phyloP scores from a whole-genome alignment of 805 yeast genomes.

The Teunomyces kruisii region DNA sequence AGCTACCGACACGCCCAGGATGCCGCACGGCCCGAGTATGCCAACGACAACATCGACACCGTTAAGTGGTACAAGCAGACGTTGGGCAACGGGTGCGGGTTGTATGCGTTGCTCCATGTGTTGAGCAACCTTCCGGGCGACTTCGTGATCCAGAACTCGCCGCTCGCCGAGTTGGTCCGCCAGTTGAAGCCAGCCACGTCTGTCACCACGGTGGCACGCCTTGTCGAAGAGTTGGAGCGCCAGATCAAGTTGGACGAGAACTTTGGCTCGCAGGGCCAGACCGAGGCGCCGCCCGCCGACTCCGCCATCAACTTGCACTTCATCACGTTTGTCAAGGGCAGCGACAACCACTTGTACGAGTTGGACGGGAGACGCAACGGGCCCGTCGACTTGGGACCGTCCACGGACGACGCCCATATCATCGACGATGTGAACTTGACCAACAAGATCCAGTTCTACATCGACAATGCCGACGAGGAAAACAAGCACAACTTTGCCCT shows the following conservation, averaged over 20 bases:
- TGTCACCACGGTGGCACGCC: conserved; percentile 35
- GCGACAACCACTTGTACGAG: conserved; percentile 66
- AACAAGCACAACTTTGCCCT: conserved; percentile 68
- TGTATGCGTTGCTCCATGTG: conserved; percentile 78
- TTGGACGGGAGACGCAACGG: conserved; percentile 87
- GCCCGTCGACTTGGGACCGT: conserved; percentile 61
- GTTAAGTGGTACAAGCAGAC: conserved; percentile 84
- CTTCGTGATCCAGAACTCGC: conserved; percentile 41
- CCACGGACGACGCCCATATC: conserved; percentile 43
- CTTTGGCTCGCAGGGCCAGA: conserved; percentile 57
- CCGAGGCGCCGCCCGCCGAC: conserved; percentile 63
- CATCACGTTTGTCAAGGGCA: conserved; percentile 63
- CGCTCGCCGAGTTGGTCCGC: conserved; percentile 21
- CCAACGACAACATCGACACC: conserved; percentile 28
- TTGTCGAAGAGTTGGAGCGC: conserved; percentile 48
- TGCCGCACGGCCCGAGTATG: conserved; percentile 12
- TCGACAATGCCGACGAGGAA: conserved; percentile 58
- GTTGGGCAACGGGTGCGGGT: conserved; percentile 87
- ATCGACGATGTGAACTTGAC: conserved; percentile 51
- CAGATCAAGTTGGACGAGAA: conserved; percentile 41
- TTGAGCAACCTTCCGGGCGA: conserved; percentile 48
- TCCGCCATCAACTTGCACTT: conserved; percentile 65
- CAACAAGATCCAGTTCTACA: conserved; percentile 62
- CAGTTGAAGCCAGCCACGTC: conserved; percentile 18
- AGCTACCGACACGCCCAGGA: conserved; percentile 45